These are phyloP conservation scores for Hysterangium stoloniferum DNA, from an alignment of 768 basidiomycete genomes.

Conservation along the genomic window DNA sequence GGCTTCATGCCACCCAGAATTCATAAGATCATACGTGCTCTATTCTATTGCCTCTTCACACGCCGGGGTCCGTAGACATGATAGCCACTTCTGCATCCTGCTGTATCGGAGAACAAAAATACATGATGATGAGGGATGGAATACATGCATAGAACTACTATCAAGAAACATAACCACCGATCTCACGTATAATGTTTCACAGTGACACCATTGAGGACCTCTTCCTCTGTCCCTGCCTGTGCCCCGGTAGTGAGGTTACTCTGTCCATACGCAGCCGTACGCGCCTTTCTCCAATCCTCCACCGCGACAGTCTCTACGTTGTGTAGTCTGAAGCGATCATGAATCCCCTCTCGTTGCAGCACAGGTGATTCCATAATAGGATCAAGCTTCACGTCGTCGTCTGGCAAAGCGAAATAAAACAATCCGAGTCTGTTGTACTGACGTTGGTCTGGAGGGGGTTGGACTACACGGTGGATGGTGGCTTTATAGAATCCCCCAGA, in stretches of 20 bases:
- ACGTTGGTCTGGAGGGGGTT: slow-evolving; percentile 29
- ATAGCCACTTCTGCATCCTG: too few relatives aligned
- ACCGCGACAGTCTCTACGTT: slow-evolving; percentile 23
- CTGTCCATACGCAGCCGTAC: slow-evolving; percentile 25
- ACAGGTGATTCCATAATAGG: slow-evolving; percentile 27
- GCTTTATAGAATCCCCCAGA: slow-evolving; percentile 30
- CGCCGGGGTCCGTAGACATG: too few relatives aligned
- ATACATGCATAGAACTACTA: too few relatives aligned
- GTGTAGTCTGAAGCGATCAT: slow-evolving; percentile 17
- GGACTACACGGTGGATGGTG: slow-evolving; percentile 31
- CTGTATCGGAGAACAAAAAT: too few relatives aligned
- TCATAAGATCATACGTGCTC: too few relatives aligned
- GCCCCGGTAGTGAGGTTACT: slow-evolving; percentile 24
- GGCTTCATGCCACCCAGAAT: too few relatives aligned
- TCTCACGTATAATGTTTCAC: slow-evolving; percentile 28
- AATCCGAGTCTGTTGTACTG: slow-evolving; percentile 27
- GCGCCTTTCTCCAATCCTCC: slow-evolving; percentile 25
- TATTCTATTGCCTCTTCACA: too few relatives aligned
- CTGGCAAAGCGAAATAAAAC: slow-evolving; percentile 28
- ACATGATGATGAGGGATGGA: too few relatives aligned
- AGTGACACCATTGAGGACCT: slow-evolving; percentile 25
- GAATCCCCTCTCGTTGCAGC: slow-evolving; percentile 25
- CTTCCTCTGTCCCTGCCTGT: slow-evolving; percentile 26
- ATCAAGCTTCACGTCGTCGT: slow-evolving; percentile 23
- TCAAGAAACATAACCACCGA: too few relatives aligned